phyloP scores from a whole-genome alignment of 2,329 filamentous ascomycete genomes.

The Colletotrichum cuscutae region DNA sequence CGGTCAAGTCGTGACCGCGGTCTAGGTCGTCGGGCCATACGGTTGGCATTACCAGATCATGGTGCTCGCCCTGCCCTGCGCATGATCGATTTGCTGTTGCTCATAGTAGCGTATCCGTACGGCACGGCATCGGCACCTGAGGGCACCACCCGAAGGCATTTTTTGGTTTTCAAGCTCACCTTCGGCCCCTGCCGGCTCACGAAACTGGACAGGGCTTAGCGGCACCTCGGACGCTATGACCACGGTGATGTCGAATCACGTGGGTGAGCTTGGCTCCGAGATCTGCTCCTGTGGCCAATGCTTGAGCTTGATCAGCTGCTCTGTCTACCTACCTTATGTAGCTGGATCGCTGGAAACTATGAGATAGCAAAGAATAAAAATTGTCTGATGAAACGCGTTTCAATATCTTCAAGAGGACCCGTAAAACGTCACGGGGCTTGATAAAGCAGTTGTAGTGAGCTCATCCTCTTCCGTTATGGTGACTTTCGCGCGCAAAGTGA shows the following conservation, averaged over 20 bases:
- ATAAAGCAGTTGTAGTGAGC: not conserved
- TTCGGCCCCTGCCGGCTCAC: constrained; percentile 23
- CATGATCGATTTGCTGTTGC: not conserved
- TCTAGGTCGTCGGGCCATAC: not conserved
- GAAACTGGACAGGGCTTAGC: constrained; percentile 41
- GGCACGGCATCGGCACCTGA: constrained; percentile 23
- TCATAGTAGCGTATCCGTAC: not conserved
- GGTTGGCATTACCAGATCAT: constrained; percentile 1
- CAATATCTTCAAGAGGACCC: not conserved
- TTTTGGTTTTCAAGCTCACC: constrained; percentile 11
- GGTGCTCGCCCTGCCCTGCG: constrained; percentile 17
- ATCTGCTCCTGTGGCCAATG: constrained; percentile 1
- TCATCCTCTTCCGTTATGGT: not conserved
- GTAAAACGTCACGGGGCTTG: not conserved
- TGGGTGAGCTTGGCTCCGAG: constrained; percentile 4
- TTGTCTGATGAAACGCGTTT: constrained; percentile 8
- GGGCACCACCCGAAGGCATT: constrained; percentile 10
- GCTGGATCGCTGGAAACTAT: not conserved
- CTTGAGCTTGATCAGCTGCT: constrained; percentile 1
- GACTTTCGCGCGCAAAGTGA: not conserved
- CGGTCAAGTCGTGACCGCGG: not conserved
- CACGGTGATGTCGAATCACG: constrained; percentile 40
- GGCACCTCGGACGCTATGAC: constrained; percentile 41
- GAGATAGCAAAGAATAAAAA: not conserved
- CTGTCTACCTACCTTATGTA: not conserved